These are phyloP conservation scores for Salix caprea DNA, from an alignment of 345 rosid species.

Conservation along the genomic window DNA sequence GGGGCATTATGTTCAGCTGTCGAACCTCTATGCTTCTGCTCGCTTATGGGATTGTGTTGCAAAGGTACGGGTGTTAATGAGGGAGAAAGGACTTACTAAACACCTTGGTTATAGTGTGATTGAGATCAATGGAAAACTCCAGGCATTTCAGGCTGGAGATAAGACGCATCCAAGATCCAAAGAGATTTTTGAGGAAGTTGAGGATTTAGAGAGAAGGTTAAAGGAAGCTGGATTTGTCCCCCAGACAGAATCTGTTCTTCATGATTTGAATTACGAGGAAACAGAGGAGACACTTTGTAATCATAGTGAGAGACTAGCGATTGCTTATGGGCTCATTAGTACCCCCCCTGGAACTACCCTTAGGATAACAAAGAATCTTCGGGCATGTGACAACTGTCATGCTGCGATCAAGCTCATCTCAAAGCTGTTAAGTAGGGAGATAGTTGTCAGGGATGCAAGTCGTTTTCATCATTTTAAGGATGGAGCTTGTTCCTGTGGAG, in stretches of 20 bases:
- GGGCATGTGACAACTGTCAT: slow-evolving; percentile 65
- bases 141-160: slow-evolving; percentile 59
- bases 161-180: slow-evolving; percentile 46
- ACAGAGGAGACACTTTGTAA: slow-evolving; percentile 54
- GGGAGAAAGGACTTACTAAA: slow-evolving; percentile 50
- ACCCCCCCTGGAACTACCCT: slow-evolving; percentile 52
- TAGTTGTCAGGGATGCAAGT: slow-evolving; percentile 59
- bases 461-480: slow-evolving; percentile 64
- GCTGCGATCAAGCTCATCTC: slow-evolving; percentile 55
- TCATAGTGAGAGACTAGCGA: slow-evolving; percentile 67
- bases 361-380: slow-evolving; percentile 55
- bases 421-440: slow-evolving; percentile 53
- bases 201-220: slow-evolving; percentile 45
- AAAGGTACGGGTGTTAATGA: slow-evolving; percentile 53
- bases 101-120: slow-evolving; percentile 59
- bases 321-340: slow-evolving; percentile 63
- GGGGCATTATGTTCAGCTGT: slow-evolving; percentile 68
- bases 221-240: slow-evolving; percentile 54
- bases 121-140: slow-evolving; percentile 50
- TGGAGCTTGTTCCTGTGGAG: slow-evolving; percentile 35
- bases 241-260: slow-evolving; percentile 44
- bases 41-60: slow-evolving; percentile 53
- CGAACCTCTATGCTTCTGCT: slow-evolving; percentile 67
- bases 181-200: slow-evolving; percentile 45
- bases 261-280: slow-evolving; percentile 61